These are phyloP conservation scores for Macrolepiota dolichaula DNA, from an alignment of 768 basidiomycete species.

Conservation along the genomic window DNA sequence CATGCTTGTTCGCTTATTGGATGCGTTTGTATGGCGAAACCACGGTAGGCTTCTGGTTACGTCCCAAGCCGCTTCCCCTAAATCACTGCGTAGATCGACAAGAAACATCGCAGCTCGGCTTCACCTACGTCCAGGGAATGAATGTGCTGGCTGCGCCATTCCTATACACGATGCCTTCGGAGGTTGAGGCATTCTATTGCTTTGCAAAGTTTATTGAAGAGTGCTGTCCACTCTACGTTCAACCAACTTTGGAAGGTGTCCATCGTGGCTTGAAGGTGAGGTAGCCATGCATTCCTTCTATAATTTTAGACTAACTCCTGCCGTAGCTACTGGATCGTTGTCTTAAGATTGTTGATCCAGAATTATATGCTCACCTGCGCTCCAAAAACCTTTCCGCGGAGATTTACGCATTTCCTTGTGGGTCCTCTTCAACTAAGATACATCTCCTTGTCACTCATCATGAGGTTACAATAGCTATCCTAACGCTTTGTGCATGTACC, in stretches of 20 bases:
- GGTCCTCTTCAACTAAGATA: constrained; percentile 23
- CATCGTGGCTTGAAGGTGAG: constrained; percentile 89
- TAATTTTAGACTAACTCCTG: background rate
- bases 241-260: constrained; percentile 93
- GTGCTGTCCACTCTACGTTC: constrained; percentile 93
- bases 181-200: constrained; percentile 97
- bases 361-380: constrained; percentile 75
- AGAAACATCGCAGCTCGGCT: constrained; percentile 75
- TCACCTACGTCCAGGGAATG: constrained; percentile 99
- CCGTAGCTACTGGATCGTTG: constrained; percentile 87
- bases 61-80: background rate
- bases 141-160: constrained; percentile 98
- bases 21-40: constrained; percentile 97
- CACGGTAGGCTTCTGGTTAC: constrained; percentile 49
- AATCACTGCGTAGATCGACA: constrained; percentile 53
- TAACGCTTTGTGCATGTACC: constrained; percentile 95
- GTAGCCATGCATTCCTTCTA: constrained; percentile 1
- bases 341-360: constrained; percentile 86
- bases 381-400: constrained; percentile 93
- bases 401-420: constrained; percentile 96
- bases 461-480: constrained; percentile 54
- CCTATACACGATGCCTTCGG: constrained; percentile 94
- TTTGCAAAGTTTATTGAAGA: constrained; percentile 96
- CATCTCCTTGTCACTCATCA: background rate
- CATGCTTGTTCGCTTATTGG: constrained; percentile 93